A percentile compares a stretch with the other conserved stretches of the same genome.
Evolutionary conservation across 2,329 filamentous ascomycete species (phyloP).

Genomic region (Penicillium sp.): DNA sequence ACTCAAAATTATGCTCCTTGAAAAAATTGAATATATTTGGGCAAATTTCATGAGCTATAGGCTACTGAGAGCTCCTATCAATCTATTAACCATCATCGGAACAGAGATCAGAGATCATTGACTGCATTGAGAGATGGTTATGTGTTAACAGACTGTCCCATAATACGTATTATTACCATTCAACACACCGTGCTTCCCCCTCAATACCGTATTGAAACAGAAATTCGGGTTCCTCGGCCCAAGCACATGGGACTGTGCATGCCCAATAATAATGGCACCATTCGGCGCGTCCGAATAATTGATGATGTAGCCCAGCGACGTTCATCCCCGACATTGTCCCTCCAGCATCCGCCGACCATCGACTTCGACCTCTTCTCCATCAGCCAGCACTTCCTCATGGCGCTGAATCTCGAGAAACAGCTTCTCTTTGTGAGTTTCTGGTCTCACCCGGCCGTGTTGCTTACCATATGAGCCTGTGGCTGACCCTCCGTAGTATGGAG

Average conservation of each 20-base stretch:
- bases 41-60: neutral
- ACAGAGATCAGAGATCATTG: neutral
- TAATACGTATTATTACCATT: slow-evolving; percentile 8
- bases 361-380: slow-evolving; percentile 5
- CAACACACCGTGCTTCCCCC: neutral
- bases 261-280: slow-evolving; percentile 21
- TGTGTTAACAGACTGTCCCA: neutral
- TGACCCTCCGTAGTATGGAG: slow-evolving; percentile 59
- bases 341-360: slow-evolving; percentile 7
- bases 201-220: slow-evolving; percentile 18
- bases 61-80: neutral
- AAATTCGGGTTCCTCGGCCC: slow-evolving; percentile 16
- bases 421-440: slow-evolving; percentile 62
- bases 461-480: slow-evolving; percentile 11
- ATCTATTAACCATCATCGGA: neutral
- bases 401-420: slow-evolving; percentile 67
- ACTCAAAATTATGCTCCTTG: neutral
- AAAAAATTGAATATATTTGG: neutral
- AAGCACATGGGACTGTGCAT: slow-evolving; percentile 19
- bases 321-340: slow-evolving; percentile 11
- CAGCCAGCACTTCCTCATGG: slow-evolving; percentile 36
- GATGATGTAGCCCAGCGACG: slow-evolving; percentile 19
- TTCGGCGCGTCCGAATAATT: slow-evolving; percentile 19
- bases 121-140: neutral
- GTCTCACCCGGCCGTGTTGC: slow-evolving; percentile 9